Base-by-base conservation (phyloP, 495 filamentous ascomycete genomes). In the Talaromyces stipitatus region DNA sequence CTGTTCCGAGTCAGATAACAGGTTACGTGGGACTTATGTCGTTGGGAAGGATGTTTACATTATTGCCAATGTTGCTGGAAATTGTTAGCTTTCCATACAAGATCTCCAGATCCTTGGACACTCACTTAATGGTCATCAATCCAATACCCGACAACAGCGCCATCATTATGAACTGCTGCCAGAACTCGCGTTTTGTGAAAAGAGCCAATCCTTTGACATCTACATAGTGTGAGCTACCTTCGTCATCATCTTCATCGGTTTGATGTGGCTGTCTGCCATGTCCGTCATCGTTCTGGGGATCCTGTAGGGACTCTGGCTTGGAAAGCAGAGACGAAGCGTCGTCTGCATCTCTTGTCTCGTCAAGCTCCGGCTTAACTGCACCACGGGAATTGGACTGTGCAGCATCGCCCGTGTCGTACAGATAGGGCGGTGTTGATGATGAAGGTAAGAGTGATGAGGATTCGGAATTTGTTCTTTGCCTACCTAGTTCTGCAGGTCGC, bases 41-140 rank as follows among this genome's bases (percentile, higher is more conserved):
- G n/a, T n/a, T 6, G 1, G 28, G 4, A 29, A 51, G n/a, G n/a
- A 6, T 26, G 22, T 65, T 69, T 74, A 85, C 90, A 67, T 91
- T 86, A 66, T 96, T 95, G 47, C 94, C 95, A 69, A 98, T 97
- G 65, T 98, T 98, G 71, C 90, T 95, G 59, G 47, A 2, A 18
- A 38, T 16, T 2, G 68, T 84, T 66, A 83, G 81, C 59, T 27
- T 45, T 6, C 16, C 23, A 26, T 1, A 4, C 11, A 4, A 10
- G 3, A 10, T 26, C 2, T 2, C 45, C 46, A 10, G 1, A 9
- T 18, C 2, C 4, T 33, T 46, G 43, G 26, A 33, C 41, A 4
- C 90, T 71, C 74, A 95, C 91, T 98, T 98, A 68, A 98, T 98
- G 2, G 95, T 97, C 94, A 98, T 98, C 64, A 97, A 71, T 10